Evolutionary conservation across 768 basidiomycete genomes (phyloP), one percentile per base, ranked within the genome.

Genomic region (Suillus subluteus): DNA sequence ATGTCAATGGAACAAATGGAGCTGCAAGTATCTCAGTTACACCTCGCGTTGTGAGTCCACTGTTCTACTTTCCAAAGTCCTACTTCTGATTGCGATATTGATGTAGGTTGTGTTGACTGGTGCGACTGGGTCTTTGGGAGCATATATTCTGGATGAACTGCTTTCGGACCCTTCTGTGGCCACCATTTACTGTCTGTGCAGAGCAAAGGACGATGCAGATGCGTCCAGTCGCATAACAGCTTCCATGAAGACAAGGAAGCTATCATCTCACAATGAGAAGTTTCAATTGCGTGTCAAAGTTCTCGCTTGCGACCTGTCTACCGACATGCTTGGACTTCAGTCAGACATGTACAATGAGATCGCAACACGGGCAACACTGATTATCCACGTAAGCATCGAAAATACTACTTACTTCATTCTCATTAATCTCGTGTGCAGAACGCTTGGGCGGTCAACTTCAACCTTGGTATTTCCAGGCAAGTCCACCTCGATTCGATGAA

Each of bases 381-480:
- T 87, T 21, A 80, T 87, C 16, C 85, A 86, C 71, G 82, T 82
- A 66, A 50, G 74, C 70, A 11, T 6, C 9, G 8, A 40, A 26
- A 37, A 11, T 8, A 12, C 23, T 26, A 4, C 6, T 21, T 13
- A 16, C 26, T 43, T 12, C 16, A 58, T 16, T 16, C 21, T 63
- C 23, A 38, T 40, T 23, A 12, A 62, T 50, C 50, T 41, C 35
- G n/a, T 15, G 21, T 38, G 23, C 62, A 84, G 83, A 86, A 83
- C 62, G 85, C 84, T 11, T 87, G 86, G 86, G 81, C 83, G 1
- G 86, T 87, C 64, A 87, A 87, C 72, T 87, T 88, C 67, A 81
- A 79, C 62, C 74, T 86, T 46, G 75, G 75, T 11, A 74, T 75
- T 26, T 69, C 72, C 7, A 75, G 75, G 74, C 66, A 58, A 5